A percentile compares a stretch with the other conserved stretches of the same genome.
Conservation (phyloP, 257 asterid genomes). For the Echites panduratus region DNA sequence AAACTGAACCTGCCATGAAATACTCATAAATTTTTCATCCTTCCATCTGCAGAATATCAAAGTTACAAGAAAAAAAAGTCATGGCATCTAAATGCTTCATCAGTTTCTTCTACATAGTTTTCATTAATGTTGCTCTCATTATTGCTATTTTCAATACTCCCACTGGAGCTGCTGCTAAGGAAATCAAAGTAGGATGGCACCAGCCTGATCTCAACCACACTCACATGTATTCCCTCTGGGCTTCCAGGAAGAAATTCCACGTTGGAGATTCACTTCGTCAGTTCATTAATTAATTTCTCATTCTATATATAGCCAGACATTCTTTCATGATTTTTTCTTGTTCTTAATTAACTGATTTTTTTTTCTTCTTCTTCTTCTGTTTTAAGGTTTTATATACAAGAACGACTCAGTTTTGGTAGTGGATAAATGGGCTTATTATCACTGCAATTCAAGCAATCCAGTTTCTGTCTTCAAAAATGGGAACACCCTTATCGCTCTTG, state of each 20-base stretch:
- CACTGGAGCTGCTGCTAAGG: conserved; percentile 28
- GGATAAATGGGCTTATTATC: conserved; percentile 68
- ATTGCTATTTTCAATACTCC: conserved; percentile 13
- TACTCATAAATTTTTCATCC: background rate
- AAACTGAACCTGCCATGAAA: background rate
- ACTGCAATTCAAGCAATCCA: conserved; percentile 57
- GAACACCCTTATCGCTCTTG: conserved; percentile 40
- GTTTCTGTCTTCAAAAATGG: conserved; percentile 45
- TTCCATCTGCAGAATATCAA: background rate
- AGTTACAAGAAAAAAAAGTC: background rate
- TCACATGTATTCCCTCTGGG: conserved; percentile 49
- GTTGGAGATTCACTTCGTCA: conserved; percentile 66
- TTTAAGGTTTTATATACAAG: conserved; percentile 59
- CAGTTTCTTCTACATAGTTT: background rate
- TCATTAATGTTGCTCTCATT: background rate
- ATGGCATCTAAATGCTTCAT: conserved; percentile 1
- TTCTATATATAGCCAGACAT: too few species aligned
- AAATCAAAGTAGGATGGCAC: conserved; percentile 75
- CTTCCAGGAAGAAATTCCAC: conserved; percentile 38
- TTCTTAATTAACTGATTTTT: background rate
- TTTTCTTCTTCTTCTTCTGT: background rate
- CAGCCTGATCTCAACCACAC: conserved; percentile 38
- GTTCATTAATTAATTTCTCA: conserved; percentile 15
- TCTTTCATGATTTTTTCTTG: background rate
- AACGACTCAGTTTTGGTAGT: conserved; percentile 62